phyloP scores from a whole-genome alignment of 2,329 filamentous ascomycete species.

The Hymenoscyphus albidus region DNA sequence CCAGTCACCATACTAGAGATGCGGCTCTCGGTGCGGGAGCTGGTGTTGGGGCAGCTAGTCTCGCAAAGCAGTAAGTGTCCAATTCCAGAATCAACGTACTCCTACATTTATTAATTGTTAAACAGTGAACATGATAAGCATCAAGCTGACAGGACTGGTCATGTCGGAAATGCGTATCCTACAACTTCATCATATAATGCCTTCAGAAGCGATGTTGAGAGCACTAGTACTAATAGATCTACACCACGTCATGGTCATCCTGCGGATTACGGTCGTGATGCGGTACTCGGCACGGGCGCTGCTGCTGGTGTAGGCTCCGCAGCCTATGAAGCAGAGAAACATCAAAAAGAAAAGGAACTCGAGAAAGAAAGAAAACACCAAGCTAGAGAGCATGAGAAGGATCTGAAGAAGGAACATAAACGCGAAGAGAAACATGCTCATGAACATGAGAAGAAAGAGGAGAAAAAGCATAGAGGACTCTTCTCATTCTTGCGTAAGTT shows the following conservation, averaged over 20 bases:
- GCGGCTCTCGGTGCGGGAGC: conserved; percentile 6
- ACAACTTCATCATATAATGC: background rate
- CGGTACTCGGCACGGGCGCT: background rate
- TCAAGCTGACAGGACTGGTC: background rate
- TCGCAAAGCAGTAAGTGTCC: background rate
- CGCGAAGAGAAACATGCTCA: conserved; percentile 22
- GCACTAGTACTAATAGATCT: background rate
- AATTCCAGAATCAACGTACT: background rate
- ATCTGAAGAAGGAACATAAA: conserved; percentile 3
- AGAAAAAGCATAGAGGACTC: conserved; percentile 19
- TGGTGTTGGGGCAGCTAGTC: conserved; percentile 4
- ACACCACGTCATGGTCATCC: background rate
- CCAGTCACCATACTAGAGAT: conserved; percentile 14
- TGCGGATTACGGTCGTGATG: background rate
- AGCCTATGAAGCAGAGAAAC: background rate
- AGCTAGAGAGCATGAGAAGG: background rate
- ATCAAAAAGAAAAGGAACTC: background rate
- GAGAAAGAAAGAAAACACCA: background rate
- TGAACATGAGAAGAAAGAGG: conserved; percentile 13
- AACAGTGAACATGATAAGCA: conserved; percentile 6
- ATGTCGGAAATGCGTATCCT: background rate
- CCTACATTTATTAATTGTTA: background rate
- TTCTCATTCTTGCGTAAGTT: conserved; percentile 28
- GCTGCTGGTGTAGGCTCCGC: background rate
- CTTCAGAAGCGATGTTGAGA: background rate